Base-by-base conservation (phyloP, 768 basidiomycete species). In the Termitomyces sp. region DNA sequence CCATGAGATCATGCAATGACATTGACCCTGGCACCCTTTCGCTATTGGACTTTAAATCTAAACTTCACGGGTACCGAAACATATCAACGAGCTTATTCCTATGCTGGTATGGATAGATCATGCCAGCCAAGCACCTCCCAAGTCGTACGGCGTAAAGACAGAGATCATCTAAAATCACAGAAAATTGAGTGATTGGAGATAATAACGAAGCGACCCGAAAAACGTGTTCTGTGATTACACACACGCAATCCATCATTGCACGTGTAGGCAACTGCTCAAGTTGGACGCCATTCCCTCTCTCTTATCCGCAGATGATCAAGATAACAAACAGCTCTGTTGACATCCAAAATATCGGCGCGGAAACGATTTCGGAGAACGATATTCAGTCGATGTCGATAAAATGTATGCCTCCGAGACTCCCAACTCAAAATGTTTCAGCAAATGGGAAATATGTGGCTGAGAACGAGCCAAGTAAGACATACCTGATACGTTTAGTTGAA, bases 231-330 rank as follows among this genome's bases (percentile, higher is more conserved):
- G 32, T 25, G 40, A 45, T 25, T 31, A 51, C 38, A 45, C 42
- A 20, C 25, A 62, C 17, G 29, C 17, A 49, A 29, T 32, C 54
- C 45, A 32, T 37, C 50, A 43, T 60, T 55, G 46, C 59, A 60
- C 62, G 34, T 34, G 32, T 43, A 38, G 9, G 11, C 8, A 15
- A n/a, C 51, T 1, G 46, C 12, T 59, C 31, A 51, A 17, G 11
- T 38, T 54, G 7, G 43, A 37, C 54, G 55, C 60, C 43, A 56
- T 20, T 32, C 1, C 31, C 38, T 53, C 43, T 34, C 40, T 37
- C 48, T 62, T 65, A 60, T 65, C 55, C 55, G 25, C 17, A 57
- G 55, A 60, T 60, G 52, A 65, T 62, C 64, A 60, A 25, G 32
- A 38, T 7, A 58, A 15, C 32, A 29, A 31, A 47, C 10, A 53